phyloP scores from a whole-genome alignment of 2,329 filamentous ascomycete genomes.

The Colletotrichum sublineola region DNA sequence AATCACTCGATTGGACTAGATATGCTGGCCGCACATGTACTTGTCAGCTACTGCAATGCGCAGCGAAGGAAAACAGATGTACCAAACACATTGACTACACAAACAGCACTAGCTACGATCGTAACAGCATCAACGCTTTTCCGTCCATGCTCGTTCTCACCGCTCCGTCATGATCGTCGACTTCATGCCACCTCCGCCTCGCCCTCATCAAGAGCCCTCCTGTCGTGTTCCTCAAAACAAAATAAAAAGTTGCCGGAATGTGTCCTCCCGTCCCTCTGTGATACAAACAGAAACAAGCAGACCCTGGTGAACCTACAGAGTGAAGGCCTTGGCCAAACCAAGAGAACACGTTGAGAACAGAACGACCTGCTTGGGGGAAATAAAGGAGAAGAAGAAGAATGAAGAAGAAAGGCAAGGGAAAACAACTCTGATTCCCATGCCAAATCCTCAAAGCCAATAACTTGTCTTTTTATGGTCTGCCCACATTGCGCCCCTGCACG shows the following conservation, averaged over 20 bases:
- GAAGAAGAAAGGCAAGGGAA: neutral
- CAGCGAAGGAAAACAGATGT: neutral
- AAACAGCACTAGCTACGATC: neutral
- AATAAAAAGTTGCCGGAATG: constrained; percentile 6
- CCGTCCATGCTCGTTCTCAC: constrained; percentile 11
- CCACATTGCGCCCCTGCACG: constrained; percentile 38
- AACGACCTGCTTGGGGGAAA: neutral
- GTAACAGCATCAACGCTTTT: neutral
- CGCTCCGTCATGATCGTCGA: constrained; percentile 23
- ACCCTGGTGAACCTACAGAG: neutral
- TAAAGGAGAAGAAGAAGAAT: constrained; percentile 7
- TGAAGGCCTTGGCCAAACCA: constrained; percentile 15
- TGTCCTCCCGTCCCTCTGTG: constrained; percentile 2
- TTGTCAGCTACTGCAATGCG: neutral
- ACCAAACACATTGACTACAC: neutral
- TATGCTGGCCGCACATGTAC: neutral
- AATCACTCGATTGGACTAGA: neutral
- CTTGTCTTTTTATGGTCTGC: constrained; percentile 35
- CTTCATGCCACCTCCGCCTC: neutral
- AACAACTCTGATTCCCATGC: constrained; percentile 38
- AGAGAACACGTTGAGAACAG: neutral
- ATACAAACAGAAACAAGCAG: constrained; percentile 31
- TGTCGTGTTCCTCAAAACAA: neutral
- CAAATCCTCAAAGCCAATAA: constrained; percentile 32
- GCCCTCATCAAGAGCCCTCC: constrained; percentile 4